phyloP scores from a whole-genome alignment of 2,329 filamentous ascomycete species.

The Talaromyces islandicus region DNA sequence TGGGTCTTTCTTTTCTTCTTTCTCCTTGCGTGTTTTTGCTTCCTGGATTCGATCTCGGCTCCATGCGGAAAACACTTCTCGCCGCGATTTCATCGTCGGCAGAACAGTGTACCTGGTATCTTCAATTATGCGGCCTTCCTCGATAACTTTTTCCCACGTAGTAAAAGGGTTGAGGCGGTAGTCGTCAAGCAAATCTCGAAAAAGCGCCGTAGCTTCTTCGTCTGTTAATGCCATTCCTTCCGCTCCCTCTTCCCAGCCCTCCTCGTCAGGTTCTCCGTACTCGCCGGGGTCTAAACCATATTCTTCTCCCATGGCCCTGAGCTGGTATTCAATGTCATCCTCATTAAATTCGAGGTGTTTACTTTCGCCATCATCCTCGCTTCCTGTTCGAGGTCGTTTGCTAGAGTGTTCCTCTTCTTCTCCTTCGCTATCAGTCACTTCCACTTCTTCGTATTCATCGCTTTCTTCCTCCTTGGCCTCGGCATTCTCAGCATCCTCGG shows the following conservation, averaged over 20 bases:
- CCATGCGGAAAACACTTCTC: slow-evolving; percentile 82
- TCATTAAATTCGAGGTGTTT: slow-evolving; percentile 75
- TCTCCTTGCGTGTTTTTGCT: slow-evolving; percentile 65
- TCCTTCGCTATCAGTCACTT: slow-evolving; percentile 59
- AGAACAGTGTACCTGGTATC: slow-evolving; percentile 84
- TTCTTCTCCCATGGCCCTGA: slow-evolving; percentile 83
- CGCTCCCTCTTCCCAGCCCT: slow-evolving; percentile 62
- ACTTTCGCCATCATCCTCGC: slow-evolving; percentile 40
- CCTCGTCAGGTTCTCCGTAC: slow-evolving; percentile 58
- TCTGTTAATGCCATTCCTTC: slow-evolving; percentile 66
- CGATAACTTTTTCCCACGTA: slow-evolving; percentile 84
- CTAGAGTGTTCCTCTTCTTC: slow-evolving; percentile 44
- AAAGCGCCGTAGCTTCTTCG: slow-evolving; percentile 70
- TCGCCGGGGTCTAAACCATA: slow-evolving; percentile 73
- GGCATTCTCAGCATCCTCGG: slow-evolving; percentile 14
- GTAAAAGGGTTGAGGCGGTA: slow-evolving; percentile 77
- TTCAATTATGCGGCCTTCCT: slow-evolving; percentile 73
- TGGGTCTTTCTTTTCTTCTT: slow-evolving; percentile 75
- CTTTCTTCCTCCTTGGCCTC: slow-evolving; percentile 46
- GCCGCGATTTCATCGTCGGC: slow-evolving; percentile 71
- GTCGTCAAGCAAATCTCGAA: slow-evolving; percentile 82
- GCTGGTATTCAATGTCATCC: slow-evolving; percentile 87
- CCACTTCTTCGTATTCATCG: slow-evolving; percentile 71
- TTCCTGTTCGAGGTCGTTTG: slow-evolving; percentile 49
- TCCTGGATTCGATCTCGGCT: slow-evolving; percentile 67